Percentiles rank a stretch among this genome's conserved stretches.
Evolutionary conservation across 495 filamentous ascomycete genomes (phyloP).

Genomic region (Niebla homalea): DNA sequence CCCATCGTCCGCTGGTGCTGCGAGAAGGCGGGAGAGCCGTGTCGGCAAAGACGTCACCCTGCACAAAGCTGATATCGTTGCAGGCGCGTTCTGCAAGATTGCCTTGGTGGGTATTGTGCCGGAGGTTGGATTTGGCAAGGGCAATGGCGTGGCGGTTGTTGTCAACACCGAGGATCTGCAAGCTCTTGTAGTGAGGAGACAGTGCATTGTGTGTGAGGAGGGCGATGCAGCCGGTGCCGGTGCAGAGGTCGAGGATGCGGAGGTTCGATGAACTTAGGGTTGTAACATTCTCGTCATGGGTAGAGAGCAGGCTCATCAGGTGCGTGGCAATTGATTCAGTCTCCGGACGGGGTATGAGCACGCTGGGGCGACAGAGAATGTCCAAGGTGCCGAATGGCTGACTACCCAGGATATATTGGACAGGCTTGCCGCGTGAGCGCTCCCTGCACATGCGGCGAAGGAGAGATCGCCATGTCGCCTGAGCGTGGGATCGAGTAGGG

Average conservation of each 20-base stretch:
- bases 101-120: slow-evolving; percentile 31
- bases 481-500: background rate
- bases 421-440: slow-evolving; percentile 52
- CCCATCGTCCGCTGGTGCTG: slow-evolving; percentile 23
- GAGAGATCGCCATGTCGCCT: slow-evolving; percentile 18
- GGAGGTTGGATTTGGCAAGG: slow-evolving; percentile 49
- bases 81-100: slow-evolving; percentile 20
- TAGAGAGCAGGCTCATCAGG: slow-evolving; percentile 35
- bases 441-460: slow-evolving; percentile 39
- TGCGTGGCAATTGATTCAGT: slow-evolving; percentile 56
- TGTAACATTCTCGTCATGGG: background rate
- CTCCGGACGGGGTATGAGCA: slow-evolving; percentile 73
- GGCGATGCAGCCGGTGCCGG: slow-evolving; percentile 82
- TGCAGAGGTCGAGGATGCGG: slow-evolving; percentile 71
- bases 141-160: slow-evolving; percentile 37
- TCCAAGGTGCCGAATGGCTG: slow-evolving; percentile 80
- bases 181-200: slow-evolving; percentile 15
- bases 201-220: slow-evolving; percentile 55
- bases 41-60: slow-evolving; percentile 40
- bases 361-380: slow-evolving; percentile 59
- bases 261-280: slow-evolving; percentile 18
- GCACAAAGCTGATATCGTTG: slow-evolving; percentile 34
- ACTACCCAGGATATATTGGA: slow-evolving; percentile 82
- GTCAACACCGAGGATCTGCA: slow-evolving; percentile 30
- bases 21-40: background rate